Base-by-base conservation (phyloP, 1,284 basidiomycete species). In the Laetiporus sulphureus region DNA sequence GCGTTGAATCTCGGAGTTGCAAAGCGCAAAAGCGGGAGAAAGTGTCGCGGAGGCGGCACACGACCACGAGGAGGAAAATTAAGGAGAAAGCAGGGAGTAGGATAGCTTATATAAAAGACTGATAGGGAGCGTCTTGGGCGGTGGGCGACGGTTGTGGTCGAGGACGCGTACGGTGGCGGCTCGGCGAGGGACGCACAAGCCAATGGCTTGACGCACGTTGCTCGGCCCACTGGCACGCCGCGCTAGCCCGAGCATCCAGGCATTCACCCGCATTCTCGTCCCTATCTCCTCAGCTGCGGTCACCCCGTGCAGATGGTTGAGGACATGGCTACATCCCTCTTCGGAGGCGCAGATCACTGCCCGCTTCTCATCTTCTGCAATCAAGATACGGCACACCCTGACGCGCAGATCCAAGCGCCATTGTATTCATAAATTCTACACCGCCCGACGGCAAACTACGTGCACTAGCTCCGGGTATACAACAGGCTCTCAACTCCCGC, bases 151-250 rank as follows among this genome's bases (percentile, higher is more conserved):
- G n/a, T n/a, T n/a, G n/a, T n/a, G n/a, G 18, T 33, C 16, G n/a
- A 31, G 38, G 30, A 29, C 41, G 25, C 25, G 29, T 35, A 19
- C 34, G 33, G 27, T 37, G 44, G 44, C 44, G 21, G 44, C 39
- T 13, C 32, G 29, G 30, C 38, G 22, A 11, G 20, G 15, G 35
- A 15, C 35, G 32, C 21, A 32, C 35, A 46, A 37, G 42, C 62
- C 62, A 65, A 64, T 63, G 38, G 32, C 33, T 44, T 44, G 45
- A 61, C 70, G 68, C 71, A 73, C 69, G 71, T 71, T 71, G 57
- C 47, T 61, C 61, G 53, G 54, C 41, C n/a, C n/a, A n/a, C n/a
- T n/a, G n/a, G n/a, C n/a, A n/a, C n/a, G n/a, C n/a, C 54, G 46
- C 35, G 15, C 12, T 24, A 29, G 20, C 27, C 29, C 41, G 32